A percentile compares a stretch with the other conserved stretches of the same genome.
phyloP scores from a whole-genome alignment of 352 stramenopile genomes.

The Phytophthora sojae region DNA sequence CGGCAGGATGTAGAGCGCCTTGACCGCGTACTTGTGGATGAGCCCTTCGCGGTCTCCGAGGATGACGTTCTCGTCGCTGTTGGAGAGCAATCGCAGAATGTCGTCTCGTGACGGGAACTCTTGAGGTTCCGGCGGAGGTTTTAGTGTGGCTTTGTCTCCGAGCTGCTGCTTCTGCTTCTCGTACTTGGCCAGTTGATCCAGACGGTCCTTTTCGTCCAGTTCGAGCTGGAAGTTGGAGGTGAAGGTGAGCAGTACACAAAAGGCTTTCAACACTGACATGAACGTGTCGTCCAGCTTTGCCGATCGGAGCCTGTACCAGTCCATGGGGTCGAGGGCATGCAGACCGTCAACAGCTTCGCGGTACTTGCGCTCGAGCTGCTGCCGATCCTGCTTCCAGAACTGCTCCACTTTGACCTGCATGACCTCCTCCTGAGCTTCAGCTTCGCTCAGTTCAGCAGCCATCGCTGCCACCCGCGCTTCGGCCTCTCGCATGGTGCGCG shows the following conservation, averaged over 20 bases:
- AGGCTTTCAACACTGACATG: constrained; percentile 72
- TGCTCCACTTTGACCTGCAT: constrained; percentile 84
- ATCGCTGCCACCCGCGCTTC: constrained; percentile 38
- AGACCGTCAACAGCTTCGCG: constrained; percentile 66
- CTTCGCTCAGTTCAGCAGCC: constrained; percentile 49
- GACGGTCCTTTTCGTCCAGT: constrained; percentile 33
- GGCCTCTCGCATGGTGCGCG: constrained; percentile 53
- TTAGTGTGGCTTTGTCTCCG: constrained; percentile 21
- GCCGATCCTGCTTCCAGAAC: constrained; percentile 77
- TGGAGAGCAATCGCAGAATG: constrained; percentile 73
- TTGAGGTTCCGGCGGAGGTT: constrained; percentile 22
- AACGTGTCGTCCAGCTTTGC: constrained; percentile 67
- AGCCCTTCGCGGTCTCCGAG: constrained; percentile 82
- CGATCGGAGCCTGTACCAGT: constrained; percentile 80
- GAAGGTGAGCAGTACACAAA: constrained; percentile 75
- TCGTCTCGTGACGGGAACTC: constrained; percentile 65
- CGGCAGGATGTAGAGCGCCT: constrained; percentile 80
- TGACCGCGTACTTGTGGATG: constrained; percentile 82
- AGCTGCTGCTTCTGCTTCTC: constrained; percentile 33
- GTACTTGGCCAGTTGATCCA: constrained; percentile 27
- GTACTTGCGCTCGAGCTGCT: constrained; percentile 67
- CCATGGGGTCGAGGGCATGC: constrained; percentile 59
- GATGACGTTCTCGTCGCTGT: constrained; percentile 81
- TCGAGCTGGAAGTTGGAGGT: constrained; percentile 72
- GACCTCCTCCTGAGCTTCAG: constrained; percentile 60